Base-by-base conservation (phyloP, 805 yeast genomes). In the Candida sphagnicola region DNA sequence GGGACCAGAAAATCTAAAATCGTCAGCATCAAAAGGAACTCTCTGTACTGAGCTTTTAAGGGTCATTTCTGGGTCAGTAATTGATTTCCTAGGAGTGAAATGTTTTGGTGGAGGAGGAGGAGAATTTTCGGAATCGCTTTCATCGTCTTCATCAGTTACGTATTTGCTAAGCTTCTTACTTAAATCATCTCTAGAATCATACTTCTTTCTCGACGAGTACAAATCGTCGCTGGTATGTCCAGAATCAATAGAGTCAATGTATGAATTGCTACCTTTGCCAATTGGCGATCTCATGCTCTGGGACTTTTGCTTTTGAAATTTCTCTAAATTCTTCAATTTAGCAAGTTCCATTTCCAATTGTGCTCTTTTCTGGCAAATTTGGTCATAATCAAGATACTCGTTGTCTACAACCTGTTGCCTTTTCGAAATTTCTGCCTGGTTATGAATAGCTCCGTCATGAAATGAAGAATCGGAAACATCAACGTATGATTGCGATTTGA, bases 61-160 rank as follows among this genome's bases (percentile, higher is more conserved):
- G 28, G 16, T 25, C 40, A 38, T 18, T 41, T 28, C 39, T 34
- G 15, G 37, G 11, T 13, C 39, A 28, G 6, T 33, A 13, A 19
- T 40, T n/a, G 49, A 17, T 29, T 46, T 46, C 5, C 41, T 26
- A 3, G 51, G 47, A 15, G 44, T 39, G 19, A 41, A 32, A 31
- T 53, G 65, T 37, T 56, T 58, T 1, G 68, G 65, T 4, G 67
- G 62, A 5, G 75, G 74, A 1, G 64, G 65, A 11, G 65, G 61
- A 10, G 44, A 45, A 18, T 38, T 47, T 11, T 49, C 56, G 3
- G 36, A 48, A 5, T 50, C 51, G 14, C 29, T 26, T 23, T 51
- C 56, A 18, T 50, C 43, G 0, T 51, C 55, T 21, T 53, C 57
- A 31, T 50, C 56, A 14, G 57, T 49, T 8, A 48, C 45, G 29